A percentile compares a stretch with the other conserved stretches of the same genome.
These are phyloP conservation scores for Podila epigama DNA, from an alignment of 192 early-diverging fungal species.

Conservation along the genomic window DNA sequence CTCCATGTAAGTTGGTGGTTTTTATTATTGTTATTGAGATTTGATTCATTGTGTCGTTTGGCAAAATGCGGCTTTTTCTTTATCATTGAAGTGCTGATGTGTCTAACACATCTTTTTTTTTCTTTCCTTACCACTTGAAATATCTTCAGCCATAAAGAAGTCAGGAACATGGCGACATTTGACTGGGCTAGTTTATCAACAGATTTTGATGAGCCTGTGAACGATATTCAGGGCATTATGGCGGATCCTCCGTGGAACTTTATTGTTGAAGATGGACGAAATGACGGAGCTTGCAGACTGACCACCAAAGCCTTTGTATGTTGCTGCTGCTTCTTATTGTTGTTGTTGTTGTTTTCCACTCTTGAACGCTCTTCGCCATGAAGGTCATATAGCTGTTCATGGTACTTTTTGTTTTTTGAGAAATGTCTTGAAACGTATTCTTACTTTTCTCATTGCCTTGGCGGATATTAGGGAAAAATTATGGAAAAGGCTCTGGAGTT, in stretches of 20 bases:
- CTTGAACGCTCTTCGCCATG: too few species aligned
- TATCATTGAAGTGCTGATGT: too few species aligned
- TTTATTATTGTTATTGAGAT: neutral
- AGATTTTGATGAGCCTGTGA: conserved; percentile 24
- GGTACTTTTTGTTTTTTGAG: too few species aligned
- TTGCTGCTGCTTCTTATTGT: too few species aligned
- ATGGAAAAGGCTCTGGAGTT: conserved; percentile 52
- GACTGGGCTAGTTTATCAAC: conserved; percentile 38
- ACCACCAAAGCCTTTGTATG: conserved; percentile 47
- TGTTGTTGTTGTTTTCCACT: too few species aligned
- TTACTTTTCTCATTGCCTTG: neutral
- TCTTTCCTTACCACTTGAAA: neutral
- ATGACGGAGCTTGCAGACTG: conserved; percentile 52
- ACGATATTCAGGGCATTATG: conserved; percentile 58
- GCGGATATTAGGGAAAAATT: conserved; percentile 25
- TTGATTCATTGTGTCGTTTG: too few species aligned
- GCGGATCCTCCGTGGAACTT: conserved; percentile 69
- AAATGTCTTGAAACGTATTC: too few species aligned
- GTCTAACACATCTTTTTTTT: neutral
- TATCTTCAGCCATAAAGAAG: conserved; percentile 19
- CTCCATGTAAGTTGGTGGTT: conserved; percentile 4
- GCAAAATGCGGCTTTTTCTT: too few species aligned
- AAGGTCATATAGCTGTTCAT: too few species aligned
- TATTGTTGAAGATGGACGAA: conserved; percentile 55
- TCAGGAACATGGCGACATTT: conserved; percentile 16